A percentile compares a stretch with the other conserved stretches of the same genome.
phyloP scores from a whole-genome alignment of 2,329 filamentous ascomycete genomes.

The Cadophora malorum region DNA sequence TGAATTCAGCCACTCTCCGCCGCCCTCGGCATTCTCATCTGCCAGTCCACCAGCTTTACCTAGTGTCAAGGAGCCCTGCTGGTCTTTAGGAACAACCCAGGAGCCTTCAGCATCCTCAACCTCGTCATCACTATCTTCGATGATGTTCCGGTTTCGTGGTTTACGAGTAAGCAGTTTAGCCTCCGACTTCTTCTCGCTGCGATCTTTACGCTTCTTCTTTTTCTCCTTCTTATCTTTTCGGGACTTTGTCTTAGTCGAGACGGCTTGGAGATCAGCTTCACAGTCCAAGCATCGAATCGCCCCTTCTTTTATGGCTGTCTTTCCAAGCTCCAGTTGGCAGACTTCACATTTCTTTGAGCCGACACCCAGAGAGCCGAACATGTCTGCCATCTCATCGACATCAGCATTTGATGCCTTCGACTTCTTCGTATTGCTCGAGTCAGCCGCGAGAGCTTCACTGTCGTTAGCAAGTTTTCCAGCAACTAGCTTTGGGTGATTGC shows the following conservation, averaged over 20 bases:
- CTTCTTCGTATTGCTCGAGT: constrained; percentile 54
- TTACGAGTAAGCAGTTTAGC: constrained; percentile 52
- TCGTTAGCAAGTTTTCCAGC: constrained; percentile 86
- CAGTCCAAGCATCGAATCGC: constrained; percentile 75
- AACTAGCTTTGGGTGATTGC: constrained; percentile 90
- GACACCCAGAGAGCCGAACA: constrained; percentile 80
- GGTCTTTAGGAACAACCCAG: constrained; percentile 77
- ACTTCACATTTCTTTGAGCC: constrained; percentile 46
- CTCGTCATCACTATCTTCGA: constrained; percentile 72
- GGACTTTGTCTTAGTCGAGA: constrained; percentile 51
- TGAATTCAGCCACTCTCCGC: constrained; percentile 77
- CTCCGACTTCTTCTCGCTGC: constrained; percentile 39
- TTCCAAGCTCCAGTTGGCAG: constrained; percentile 43
- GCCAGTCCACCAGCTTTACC: constrained; percentile 84
- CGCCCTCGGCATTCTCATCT: constrained; percentile 87
- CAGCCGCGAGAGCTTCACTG: constrained; percentile 79
- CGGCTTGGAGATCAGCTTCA: constrained; percentile 72
- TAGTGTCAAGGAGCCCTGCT: constrained; percentile 65
- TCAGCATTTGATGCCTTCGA: constrained; percentile 56
- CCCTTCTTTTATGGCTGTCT: constrained; percentile 47
- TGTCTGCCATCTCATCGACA: constrained; percentile 82
- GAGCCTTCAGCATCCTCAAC: constrained; percentile 70
- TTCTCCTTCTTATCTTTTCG: constrained; percentile 51
- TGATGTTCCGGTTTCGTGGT: constrained; percentile 59
- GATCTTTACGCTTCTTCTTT: constrained; percentile 43